A percentile compares a stretch with the other conserved stretches of the same genome.
These are phyloP conservation scores for Suillus paluster DNA, from an alignment of 768 basidiomycete genomes.

Conservation along the genomic window DNA sequence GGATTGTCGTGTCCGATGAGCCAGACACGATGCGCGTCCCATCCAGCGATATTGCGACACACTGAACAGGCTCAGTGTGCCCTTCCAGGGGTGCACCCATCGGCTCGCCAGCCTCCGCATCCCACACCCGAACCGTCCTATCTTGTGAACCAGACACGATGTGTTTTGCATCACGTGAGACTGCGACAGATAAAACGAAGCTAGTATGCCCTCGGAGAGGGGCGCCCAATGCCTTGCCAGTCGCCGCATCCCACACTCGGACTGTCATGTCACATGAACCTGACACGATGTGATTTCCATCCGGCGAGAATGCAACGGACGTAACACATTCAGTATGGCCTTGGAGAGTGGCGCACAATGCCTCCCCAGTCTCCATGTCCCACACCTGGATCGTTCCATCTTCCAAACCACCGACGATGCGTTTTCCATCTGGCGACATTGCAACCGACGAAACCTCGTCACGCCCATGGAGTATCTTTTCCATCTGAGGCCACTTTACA, in stretches of 20 bases:
- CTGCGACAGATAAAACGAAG: slow-evolving; percentile 3
- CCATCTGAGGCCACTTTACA: neutral
- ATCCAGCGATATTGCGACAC: slow-evolving; percentile 4
- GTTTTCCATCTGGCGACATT: too few relatives aligned
- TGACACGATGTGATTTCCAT: slow-evolving; percentile 13
- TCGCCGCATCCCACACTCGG: slow-evolving; percentile 15
- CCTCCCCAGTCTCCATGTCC: slow-evolving; percentile 1
- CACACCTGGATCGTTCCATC: slow-evolving; percentile 12
- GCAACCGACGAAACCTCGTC: too few relatives aligned
- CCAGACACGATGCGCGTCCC: slow-evolving; percentile 1
- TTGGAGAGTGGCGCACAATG: slow-evolving; percentile 1
- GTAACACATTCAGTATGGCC: slow-evolving; percentile 1
- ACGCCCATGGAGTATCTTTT: too few relatives aligned
- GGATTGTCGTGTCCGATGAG: slow-evolving; percentile 2
- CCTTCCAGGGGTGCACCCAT: neutral
- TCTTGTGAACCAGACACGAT: slow-evolving; percentile 4
- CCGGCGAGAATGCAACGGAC: slow-evolving; percentile 8
- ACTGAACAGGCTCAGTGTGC: neutral
- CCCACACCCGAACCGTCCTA: neutral
- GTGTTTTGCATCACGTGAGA: neutral
- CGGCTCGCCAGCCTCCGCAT: slow-evolving; percentile 1
- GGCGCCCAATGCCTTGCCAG: too few relatives aligned
- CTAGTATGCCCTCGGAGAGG: neutral
- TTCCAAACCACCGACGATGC: slow-evolving; percentile 12
- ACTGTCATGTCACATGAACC: slow-evolving; percentile 16